phyloP scores from a whole-genome alignment of 495 filamentous ascomycete species.

The Penicillium silybi region DNA sequence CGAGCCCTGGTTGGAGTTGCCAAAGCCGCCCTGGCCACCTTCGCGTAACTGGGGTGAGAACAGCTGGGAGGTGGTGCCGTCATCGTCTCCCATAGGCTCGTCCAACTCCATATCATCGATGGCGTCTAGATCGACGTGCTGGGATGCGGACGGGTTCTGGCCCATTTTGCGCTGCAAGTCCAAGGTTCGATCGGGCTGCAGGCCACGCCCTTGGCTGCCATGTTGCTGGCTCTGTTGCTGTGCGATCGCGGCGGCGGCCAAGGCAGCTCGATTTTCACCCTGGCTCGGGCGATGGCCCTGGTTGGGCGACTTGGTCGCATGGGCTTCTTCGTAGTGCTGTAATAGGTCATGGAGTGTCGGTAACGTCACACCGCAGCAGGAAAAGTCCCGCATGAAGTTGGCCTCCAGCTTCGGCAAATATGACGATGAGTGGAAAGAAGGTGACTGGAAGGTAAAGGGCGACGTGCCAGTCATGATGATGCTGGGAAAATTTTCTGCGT shows the following conservation, averaged over 20 bases:
- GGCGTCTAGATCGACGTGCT: constrained; percentile 69
- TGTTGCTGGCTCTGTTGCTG: constrained; percentile 54
- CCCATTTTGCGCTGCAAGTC: constrained; percentile 45
- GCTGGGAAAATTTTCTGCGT: constrained; percentile 46
- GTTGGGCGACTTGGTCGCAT: constrained; percentile 64
- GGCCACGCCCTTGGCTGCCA: constrained; percentile 36
- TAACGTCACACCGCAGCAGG: constrained; percentile 82
- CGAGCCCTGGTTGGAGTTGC: constrained; percentile 65
- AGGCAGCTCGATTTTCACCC: constrained; percentile 52
- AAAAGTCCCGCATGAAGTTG: constrained; percentile 93
- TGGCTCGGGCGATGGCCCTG: constrained; percentile 53
- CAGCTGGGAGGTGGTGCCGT: constrained; percentile 59
- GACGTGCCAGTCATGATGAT: constrained; percentile 97
- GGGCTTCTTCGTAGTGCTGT: constrained; percentile 93
- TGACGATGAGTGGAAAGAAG: constrained; percentile 94
- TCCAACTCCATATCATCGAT: constrained; percentile 98
- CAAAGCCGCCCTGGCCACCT: constrained; percentile 57
- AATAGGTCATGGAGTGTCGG: constrained; percentile 90
- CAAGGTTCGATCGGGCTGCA: constrained; percentile 38
- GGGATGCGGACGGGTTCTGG: constrained; percentile 38
- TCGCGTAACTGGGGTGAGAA: constrained; percentile 53
- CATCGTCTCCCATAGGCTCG: constrained; percentile 64
- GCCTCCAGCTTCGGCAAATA: constrained; percentile 97
- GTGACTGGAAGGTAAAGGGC: constrained; percentile 83
- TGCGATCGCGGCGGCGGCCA: constrained; percentile 52